A percentile compares a stretch with the other conserved stretches of the same genome.
Evolutionary conservation across 805 yeast genomes (phyloP).

Genomic region (Suhomyces emberorum): DNA sequence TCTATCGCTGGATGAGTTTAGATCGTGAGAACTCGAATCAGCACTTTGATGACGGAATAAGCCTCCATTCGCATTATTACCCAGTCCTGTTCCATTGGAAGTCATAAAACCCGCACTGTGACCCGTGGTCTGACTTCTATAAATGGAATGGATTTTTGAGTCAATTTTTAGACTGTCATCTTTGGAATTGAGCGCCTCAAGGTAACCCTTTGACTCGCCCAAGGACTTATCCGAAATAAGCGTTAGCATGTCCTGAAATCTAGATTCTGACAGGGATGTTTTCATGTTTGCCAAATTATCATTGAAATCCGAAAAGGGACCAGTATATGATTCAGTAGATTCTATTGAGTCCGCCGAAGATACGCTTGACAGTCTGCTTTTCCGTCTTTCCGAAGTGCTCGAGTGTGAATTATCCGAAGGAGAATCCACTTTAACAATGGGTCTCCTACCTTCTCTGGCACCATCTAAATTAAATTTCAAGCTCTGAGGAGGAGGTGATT

Average conservation of each 20-base stretch:
- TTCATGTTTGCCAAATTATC: constrained; percentile 1
- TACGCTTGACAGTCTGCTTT: background rate
- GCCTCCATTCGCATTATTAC: constrained; percentile 1
- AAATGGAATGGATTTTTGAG: constrained; percentile 36
- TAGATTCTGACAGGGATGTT: constrained; percentile 3
- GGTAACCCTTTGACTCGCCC: constrained; percentile 24
- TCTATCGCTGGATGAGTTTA: constrained; percentile 12
- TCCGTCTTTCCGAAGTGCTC: background rate
- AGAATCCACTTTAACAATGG: background rate
- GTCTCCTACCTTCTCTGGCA: background rate
- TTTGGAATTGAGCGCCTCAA: constrained; percentile 18
- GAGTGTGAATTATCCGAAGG: background rate
- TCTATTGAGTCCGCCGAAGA: constrained; percentile 6
- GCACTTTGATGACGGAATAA: constrained; percentile 6
- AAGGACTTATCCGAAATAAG: constrained; percentile 26
- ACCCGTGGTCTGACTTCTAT: constrained; percentile 20
- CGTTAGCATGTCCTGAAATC: constrained; percentile 22
- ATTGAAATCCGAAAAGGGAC: constrained; percentile 1
- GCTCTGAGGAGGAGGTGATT: background rate
- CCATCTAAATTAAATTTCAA: constrained; percentile 5
- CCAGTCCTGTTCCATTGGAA: constrained; percentile 1
- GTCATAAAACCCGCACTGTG: constrained; percentile 5
- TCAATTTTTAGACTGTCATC: constrained; percentile 22
- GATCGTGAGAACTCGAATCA: constrained; percentile 8
- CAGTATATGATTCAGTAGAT: constrained; percentile 5